Conservation (phyloP, 371 early-diverging fungal genomes). For the Astathelohania contejeani region DNA sequence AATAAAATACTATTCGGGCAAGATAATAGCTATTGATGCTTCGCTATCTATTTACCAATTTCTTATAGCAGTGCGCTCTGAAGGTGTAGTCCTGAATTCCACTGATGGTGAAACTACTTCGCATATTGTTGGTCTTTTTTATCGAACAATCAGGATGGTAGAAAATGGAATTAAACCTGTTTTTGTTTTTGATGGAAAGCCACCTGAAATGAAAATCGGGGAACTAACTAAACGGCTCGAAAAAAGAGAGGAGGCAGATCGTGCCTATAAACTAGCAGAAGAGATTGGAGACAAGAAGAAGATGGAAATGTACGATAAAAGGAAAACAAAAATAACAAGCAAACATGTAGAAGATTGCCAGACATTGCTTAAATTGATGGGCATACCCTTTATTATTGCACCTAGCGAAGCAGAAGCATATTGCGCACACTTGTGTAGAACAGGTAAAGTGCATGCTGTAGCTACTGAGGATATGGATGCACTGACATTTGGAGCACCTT, state of each 20-base stretch:
- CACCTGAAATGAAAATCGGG: constrained; percentile 72
- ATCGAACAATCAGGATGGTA: constrained; percentile 89
- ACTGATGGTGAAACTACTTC: constrained; percentile 79
- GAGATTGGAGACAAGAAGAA: constrained; percentile 60
- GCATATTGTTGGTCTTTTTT: constrained; percentile 92
- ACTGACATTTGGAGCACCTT: constrained; percentile 75
- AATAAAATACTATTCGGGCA: constrained; percentile 72
- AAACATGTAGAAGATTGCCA: constrained; percentile 88
- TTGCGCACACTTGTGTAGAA: constrained; percentile 74
- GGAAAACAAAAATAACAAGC: constrained; percentile 76
- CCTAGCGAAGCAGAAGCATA: constrained; percentile 98
- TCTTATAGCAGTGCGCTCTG: constrained; percentile 84
- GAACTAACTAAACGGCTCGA: constrained; percentile 62
- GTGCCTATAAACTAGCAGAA: constrained; percentile 36
- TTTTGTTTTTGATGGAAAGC: constrained; percentile 97
- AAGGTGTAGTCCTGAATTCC: constrained; percentile 71
- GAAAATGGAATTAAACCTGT: constrained; percentile 89
- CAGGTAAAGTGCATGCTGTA: constrained; percentile 79
- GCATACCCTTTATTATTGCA: constrained; percentile 82
- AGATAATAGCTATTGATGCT: constrained; percentile 92
- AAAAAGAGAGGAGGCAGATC: constrained; percentile 55
- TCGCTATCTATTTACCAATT: constrained; percentile 97
- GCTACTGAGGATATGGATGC: constrained; percentile 99
- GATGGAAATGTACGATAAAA: constrained; percentile 68
- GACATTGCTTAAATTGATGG: constrained; percentile 73